Conservation (phyloP, 2,329 filamentous ascomycete genomes). For the Colletotrichum australisinense region DNA sequence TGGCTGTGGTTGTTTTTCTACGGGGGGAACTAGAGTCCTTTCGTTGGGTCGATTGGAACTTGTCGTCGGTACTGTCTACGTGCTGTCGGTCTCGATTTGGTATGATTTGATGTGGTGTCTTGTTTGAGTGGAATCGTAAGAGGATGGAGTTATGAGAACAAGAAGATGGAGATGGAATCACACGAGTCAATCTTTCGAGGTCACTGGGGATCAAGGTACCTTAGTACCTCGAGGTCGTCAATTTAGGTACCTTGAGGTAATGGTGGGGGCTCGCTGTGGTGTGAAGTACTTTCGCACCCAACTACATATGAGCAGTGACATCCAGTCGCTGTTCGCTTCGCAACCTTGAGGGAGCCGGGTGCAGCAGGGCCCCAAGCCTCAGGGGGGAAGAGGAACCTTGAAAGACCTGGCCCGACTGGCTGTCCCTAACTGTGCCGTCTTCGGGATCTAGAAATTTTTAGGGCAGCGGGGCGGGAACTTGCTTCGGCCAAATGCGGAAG, state of each 20-base stretch:
- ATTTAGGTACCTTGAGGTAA: neutral
- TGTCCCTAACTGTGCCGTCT: slow-evolving; percentile 4
- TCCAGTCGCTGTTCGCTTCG: neutral
- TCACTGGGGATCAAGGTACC: neutral
- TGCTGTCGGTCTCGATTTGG: neutral
- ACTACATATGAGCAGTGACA: neutral
- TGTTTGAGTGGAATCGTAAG: neutral
- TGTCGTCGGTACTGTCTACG: too few species aligned
- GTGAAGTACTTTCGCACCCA: slow-evolving; percentile 19
- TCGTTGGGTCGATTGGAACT: neutral
- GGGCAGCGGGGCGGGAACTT: slow-evolving; percentile 8
- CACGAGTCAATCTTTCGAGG: neutral
- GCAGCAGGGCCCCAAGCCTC: neutral
- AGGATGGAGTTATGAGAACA: neutral
- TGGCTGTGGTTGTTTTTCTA: neutral
- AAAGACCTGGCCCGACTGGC: neutral
- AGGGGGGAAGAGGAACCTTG: neutral
- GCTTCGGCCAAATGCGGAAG: slow-evolving; percentile 36
- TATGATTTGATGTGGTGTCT: neutral
- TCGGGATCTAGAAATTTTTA: slow-evolving; percentile 28
- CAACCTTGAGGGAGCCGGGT: neutral
- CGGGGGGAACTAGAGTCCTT: too few species aligned
- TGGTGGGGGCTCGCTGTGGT: neutral
- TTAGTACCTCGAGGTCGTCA: neutral
- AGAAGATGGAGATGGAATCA: neutral